phyloP scores from a whole-genome alignment of 116 monocot species.

The Cymodocea nodosa region DNA sequence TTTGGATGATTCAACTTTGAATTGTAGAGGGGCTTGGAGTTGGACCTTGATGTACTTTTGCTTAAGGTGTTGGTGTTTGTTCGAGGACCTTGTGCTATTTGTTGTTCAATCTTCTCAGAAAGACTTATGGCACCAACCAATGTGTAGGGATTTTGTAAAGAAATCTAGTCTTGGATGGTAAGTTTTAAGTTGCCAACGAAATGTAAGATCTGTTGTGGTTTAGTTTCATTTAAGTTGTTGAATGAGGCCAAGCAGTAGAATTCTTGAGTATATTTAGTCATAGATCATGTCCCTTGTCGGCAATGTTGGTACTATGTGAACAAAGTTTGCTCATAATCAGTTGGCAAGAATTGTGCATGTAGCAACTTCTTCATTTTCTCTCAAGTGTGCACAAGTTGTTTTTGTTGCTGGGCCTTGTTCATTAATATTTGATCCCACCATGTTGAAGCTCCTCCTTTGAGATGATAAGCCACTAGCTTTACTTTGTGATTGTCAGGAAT shows the following conservation, averaged over 20 bases:
- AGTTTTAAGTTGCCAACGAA: background rate
- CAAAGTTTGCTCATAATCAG: background rate
- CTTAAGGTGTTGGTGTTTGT: too few species aligned
- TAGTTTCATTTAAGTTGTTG: background rate
- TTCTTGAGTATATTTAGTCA: background rate
- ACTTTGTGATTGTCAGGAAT: background rate
- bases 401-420: background rate
- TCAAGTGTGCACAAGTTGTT: background rate
- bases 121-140: background rate
- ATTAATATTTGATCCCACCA: background rate
- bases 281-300: background rate
- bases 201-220: background rate
- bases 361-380: background rate
- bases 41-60: background rate
- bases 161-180: background rate
- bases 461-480: background rate
- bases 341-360: background rate
- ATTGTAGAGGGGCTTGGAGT: too few species aligned
- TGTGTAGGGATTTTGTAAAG: background rate
- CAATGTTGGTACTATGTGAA: background rate
- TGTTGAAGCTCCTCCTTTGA: background rate
- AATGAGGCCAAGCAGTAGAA: background rate
- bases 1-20: too few species aligned
- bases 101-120: too few species aligned
- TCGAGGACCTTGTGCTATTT: background rate